Conservation (phyloP, 257 asterid genomes). For the Petunia axillaris region DNA sequence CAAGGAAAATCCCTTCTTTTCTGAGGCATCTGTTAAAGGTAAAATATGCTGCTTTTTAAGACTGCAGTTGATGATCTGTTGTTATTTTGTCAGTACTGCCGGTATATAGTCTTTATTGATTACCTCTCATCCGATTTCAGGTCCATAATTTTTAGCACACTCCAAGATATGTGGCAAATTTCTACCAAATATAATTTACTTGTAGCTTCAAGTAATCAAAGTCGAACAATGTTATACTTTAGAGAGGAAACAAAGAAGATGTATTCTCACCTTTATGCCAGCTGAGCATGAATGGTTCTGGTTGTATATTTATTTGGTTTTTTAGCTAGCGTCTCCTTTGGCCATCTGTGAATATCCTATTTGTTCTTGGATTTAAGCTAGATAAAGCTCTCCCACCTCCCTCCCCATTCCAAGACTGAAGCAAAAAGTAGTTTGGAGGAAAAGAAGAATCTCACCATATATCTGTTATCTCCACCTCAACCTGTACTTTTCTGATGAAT, state of each 20-base stretch:
- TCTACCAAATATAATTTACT: neutral
- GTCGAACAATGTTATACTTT: neutral
- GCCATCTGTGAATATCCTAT: neutral
- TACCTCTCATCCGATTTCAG: neutral
- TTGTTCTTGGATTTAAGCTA: neutral
- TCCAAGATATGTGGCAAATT: neutral
- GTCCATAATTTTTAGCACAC: neutral
- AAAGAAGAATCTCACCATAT: neutral
- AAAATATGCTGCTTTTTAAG: neutral
- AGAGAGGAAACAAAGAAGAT: neutral
- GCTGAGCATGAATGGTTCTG: neutral
- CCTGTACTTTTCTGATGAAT: neutral
- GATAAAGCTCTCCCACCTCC: neutral
- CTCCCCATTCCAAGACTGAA: slow-evolving; percentile 3
- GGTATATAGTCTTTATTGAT: neutral
- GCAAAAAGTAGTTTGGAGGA: neutral
- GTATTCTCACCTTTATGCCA: neutral
- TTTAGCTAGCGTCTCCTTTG: slow-evolving; percentile 12
- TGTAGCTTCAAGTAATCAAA: neutral
- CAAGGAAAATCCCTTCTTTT: neutral
- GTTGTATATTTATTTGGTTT: slow-evolving; percentile 9
- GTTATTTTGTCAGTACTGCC: neutral
- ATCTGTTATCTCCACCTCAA: slow-evolving; percentile 8
- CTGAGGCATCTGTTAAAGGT: neutral
- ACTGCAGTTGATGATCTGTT: neutral